Conservation (phyloP, 352 stramenopile genomes). For the Thraustochytrium sp. region DNA sequence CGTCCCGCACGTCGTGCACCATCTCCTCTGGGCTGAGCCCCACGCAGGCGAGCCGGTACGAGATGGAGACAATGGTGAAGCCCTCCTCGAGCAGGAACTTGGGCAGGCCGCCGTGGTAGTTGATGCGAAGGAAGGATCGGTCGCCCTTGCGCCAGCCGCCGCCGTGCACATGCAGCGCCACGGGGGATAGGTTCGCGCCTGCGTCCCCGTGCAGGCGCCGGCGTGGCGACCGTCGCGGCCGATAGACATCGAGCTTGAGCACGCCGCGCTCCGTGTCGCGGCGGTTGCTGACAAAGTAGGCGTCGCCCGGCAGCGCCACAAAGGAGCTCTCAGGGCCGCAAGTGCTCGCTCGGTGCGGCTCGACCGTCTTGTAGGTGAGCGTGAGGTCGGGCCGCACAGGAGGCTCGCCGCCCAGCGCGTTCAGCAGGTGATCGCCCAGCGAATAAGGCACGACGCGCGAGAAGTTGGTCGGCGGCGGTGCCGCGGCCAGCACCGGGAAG, state of each 20-base stretch:
- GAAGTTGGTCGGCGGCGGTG: not conserved
- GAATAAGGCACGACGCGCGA: not conserved
- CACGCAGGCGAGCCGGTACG: constrained; percentile 18
- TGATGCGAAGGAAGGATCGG: constrained; percentile 25
- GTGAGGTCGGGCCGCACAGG: not conserved
- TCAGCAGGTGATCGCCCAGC: not conserved
- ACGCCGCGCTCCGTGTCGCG: not conserved
- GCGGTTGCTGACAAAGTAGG: not conserved
- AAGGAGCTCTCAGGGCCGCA: not conserved
- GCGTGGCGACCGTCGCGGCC: not conserved
- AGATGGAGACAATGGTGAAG: constrained; percentile 39
- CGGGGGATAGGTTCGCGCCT: not conserved
- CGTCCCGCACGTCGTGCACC: constrained; percentile 34
- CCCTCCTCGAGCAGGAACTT: not conserved
- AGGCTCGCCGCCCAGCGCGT: not conserved
- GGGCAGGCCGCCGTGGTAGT: constrained; percentile 43
- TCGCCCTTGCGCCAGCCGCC: constrained; percentile 39
- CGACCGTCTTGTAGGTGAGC: not conserved
- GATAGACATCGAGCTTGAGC: constrained; percentile 38
- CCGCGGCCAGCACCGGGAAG: not conserved
- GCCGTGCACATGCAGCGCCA: constrained; percentile 35
- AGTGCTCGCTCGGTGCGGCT: not conserved
- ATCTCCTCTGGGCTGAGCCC: not conserved
- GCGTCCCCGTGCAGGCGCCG: not conserved
- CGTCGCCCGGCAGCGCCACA: not conserved